Conservation (phyloP, 805 yeast genomes). For the Clavispora santaluciae region DNA sequence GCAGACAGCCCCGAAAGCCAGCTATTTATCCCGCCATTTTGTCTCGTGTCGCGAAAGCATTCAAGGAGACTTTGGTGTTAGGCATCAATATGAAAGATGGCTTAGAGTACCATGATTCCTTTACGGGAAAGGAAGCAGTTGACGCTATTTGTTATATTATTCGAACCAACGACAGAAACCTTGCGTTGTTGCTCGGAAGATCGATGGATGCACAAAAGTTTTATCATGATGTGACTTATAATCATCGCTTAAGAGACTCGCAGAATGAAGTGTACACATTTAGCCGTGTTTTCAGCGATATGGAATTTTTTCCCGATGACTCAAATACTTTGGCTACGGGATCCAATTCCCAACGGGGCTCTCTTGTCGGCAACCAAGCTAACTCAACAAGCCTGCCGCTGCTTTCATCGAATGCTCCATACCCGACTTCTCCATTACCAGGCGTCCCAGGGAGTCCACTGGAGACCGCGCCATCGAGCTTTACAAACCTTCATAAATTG, state of each 20-base stretch:
- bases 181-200: constrained; percentile 85
- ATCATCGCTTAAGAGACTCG: constrained; percentile 87
- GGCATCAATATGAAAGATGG: constrained; percentile 88
- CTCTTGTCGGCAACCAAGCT: constrained; percentile 16
- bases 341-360: constrained; percentile 26
- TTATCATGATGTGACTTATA: constrained; percentile 93
- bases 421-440: constrained; percentile 14
- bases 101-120: constrained; percentile 84
- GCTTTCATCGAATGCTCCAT: constrained; percentile 17
- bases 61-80: constrained; percentile 62
- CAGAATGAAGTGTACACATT: constrained; percentile 84
- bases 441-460: constrained; percentile 15
- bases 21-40: constrained; percentile 85
- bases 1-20: constrained; percentile 44
- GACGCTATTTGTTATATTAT: constrained; percentile 83
- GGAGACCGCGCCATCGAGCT: constrained; percentile 11
- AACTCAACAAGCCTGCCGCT: constrained; percentile 15
- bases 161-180: constrained; percentile 83
- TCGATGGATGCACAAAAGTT: constrained; percentile 91
- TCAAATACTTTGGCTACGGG: constrained; percentile 15
- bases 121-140: constrained; percentile 91
- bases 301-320: constrained; percentile 36
- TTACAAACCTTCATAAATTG: constrained; percentile 14
- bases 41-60: constrained; percentile 76
- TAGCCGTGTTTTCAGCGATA: constrained; percentile 48